Evolutionary conservation across 1,284 basidiomycete genomes (phyloP).

Genomic region (Ceratobasidium sp.): DNA sequence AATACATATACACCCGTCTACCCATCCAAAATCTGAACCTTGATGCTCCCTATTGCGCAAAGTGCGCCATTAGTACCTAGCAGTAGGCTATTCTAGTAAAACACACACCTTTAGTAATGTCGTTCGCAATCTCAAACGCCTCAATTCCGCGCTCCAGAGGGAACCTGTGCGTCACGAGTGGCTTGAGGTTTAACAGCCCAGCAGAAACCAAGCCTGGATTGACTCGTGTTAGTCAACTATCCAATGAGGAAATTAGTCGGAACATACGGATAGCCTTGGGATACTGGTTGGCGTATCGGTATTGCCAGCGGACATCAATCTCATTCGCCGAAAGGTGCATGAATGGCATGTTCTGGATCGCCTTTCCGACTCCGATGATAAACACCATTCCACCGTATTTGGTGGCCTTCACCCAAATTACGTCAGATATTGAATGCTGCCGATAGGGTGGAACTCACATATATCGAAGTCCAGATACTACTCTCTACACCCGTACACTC

Average conservation of each 20-base stretch:
- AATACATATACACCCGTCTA: not conserved
- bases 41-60: slow-evolving; percentile 30
- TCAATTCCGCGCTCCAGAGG: slow-evolving; percentile 72
- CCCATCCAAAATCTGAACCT: slow-evolving; percentile 39
- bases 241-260: not conserved
- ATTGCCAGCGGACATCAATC: slow-evolving; percentile 59
- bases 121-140: slow-evolving; percentile 81
- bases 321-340: slow-evolving; percentile 58
- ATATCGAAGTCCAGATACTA: slow-evolving; percentile 83
- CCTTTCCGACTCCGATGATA: slow-evolving; percentile 59
- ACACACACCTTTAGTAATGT: slow-evolving; percentile 74
- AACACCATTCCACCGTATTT: slow-evolving; percentile 56
- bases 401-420: slow-evolving; percentile 49
- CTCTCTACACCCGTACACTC: slow-evolving; percentile 91
- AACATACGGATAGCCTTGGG: slow-evolving; percentile 72
- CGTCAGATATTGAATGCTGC: not conserved
- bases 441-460: slow-evolving; percentile 52
- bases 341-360: slow-evolving; percentile 51
- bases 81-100: not conserved
- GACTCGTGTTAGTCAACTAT: not conserved
- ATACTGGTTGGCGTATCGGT: slow-evolving; percentile 61
- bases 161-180: slow-evolving; percentile 87
- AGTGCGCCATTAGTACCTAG: not conserved
- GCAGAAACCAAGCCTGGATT: slow-evolving; percentile 62
- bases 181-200: slow-evolving; percentile 85